A percentile compares a stretch with the other conserved stretches of the same genome.
Conservation (phyloP, 495 filamentous ascomycete species). For the Staphylotrichum longicolle region DNA sequence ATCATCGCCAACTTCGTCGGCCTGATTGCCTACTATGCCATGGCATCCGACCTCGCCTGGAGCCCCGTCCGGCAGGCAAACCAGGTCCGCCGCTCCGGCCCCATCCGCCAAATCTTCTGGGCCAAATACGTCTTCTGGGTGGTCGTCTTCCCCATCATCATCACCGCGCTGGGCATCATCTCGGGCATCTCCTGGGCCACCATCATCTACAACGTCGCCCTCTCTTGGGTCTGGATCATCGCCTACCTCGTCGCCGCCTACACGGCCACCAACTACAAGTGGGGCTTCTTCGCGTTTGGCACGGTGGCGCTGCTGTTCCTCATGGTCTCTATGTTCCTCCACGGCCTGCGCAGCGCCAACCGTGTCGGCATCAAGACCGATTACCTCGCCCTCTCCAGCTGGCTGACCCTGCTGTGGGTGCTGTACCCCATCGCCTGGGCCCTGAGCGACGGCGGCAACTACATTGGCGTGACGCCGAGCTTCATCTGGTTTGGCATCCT, state of each 20-base stretch:
- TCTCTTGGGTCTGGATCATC: constrained; percentile 49
- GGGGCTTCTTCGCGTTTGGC: constrained; percentile 52
- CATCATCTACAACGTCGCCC: constrained; percentile 44
- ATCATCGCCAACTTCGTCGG: constrained; percentile 48
- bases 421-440: constrained; percentile 51
- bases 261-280: constrained; percentile 48
- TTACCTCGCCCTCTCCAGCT: constrained; percentile 42
- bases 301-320: constrained; percentile 39
- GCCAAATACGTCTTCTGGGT: constrained; percentile 52
- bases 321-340: constrained; percentile 33
- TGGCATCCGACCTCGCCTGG: constrained; percentile 46
- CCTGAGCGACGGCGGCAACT: constrained; percentile 48
- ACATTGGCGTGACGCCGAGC: constrained; percentile 38
- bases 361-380: constrained; percentile 41
- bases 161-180: constrained; percentile 45
- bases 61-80: constrained; percentile 34
- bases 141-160: constrained; percentile 43
- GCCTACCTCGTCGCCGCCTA: constrained; percentile 45
- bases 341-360: constrained; percentile 31
- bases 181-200: constrained; percentile 47
- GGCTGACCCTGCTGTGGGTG: constrained; percentile 48
- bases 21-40: constrained; percentile 46
- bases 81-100: constrained; percentile 27
- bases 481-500: constrained; percentile 51
- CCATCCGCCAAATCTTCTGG: constrained; percentile 50